These are phyloP conservation scores for Clarireedia homoeocarpa DNA, from an alignment of 2,329 filamentous ascomycete species.

Conservation along the genomic window DNA sequence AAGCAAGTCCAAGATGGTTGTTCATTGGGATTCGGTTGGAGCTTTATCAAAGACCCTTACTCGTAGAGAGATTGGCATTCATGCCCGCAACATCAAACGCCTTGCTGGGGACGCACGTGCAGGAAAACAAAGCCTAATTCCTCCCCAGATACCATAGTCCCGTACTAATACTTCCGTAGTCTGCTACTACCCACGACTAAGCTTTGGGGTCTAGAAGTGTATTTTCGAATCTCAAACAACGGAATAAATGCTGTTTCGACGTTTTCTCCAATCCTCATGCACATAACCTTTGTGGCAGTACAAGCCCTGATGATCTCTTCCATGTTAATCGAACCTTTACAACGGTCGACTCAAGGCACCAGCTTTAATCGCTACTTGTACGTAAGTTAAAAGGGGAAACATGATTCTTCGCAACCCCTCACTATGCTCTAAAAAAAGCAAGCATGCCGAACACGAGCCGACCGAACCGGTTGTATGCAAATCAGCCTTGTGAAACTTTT, in stretches of 20 bases:
- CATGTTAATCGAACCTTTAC: neutral
- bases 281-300: neutral
- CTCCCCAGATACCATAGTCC: too few relatives aligned
- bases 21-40: neutral
- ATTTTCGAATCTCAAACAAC: too few relatives aligned
- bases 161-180: too few relatives aligned
- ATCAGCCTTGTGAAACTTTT: conserved; percentile 18
- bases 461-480: conserved; percentile 1
- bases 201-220: neutral
- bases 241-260: too few relatives aligned
- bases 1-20: neutral
- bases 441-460: neutral
- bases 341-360: conserved; percentile 1
- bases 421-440: neutral
- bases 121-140: too few relatives aligned
- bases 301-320: neutral
- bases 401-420: neutral
- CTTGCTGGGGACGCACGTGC: too few relatives aligned
- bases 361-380: neutral
- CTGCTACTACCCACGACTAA: neutral
- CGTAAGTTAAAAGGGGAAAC: neutral
- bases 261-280: neutral
- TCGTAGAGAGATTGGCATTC: too few relatives aligned
- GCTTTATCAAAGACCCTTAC: neutral
- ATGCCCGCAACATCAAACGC: too few relatives aligned